phyloP scores from a whole-genome alignment of 371 early-diverging fungal species.

The Coemansia sp. region DNA sequence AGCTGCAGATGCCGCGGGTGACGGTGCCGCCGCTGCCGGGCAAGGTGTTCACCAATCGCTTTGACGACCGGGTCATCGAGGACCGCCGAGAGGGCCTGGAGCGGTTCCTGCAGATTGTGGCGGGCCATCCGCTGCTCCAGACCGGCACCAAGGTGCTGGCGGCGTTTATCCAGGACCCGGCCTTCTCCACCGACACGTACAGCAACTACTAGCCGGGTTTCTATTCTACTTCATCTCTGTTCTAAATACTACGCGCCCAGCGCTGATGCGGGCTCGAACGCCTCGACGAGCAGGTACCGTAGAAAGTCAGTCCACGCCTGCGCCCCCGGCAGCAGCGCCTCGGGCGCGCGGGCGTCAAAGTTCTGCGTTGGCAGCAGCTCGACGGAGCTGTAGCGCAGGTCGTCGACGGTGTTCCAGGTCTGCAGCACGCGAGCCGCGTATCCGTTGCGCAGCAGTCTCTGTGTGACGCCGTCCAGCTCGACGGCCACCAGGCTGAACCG shows the following conservation, averaged over 20 bases:
- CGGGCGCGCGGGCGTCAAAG: neutral
- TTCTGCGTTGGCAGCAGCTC: constrained; percentile 20
- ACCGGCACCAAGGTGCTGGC: constrained; percentile 94
- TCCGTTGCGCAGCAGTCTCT: constrained; percentile 5
- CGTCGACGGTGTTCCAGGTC: constrained; percentile 37
- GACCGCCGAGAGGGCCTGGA: constrained; percentile 88
- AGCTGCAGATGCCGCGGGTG: constrained; percentile 86
- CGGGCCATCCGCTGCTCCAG: constrained; percentile 96
- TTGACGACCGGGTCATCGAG: constrained; percentile 92
- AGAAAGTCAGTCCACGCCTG: constrained; percentile 18
- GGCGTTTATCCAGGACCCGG: constrained; percentile 93
- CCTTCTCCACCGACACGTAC: constrained; percentile 75
- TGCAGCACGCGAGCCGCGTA: constrained; percentile 20
- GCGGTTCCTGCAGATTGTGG: constrained; percentile 92
- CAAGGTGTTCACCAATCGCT: constrained; percentile 95
- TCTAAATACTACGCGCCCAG: neutral
- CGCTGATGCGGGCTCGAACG: neutral
- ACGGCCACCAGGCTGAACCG: constrained; percentile 16
- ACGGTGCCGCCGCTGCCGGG: constrained; percentile 95
- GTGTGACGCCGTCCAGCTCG: constrained; percentile 18
- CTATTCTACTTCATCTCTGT: neutral
- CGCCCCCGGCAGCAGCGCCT: neutral
- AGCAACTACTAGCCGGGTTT: constrained; percentile 1
- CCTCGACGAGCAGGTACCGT: constrained; percentile 9
- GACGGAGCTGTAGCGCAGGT: constrained; percentile 28